Evolutionary conservation across 139 green algal genomes (phyloP), one percentile per base, ranked within the genome.

Genomic region (Micromonas pusilla): DNA sequence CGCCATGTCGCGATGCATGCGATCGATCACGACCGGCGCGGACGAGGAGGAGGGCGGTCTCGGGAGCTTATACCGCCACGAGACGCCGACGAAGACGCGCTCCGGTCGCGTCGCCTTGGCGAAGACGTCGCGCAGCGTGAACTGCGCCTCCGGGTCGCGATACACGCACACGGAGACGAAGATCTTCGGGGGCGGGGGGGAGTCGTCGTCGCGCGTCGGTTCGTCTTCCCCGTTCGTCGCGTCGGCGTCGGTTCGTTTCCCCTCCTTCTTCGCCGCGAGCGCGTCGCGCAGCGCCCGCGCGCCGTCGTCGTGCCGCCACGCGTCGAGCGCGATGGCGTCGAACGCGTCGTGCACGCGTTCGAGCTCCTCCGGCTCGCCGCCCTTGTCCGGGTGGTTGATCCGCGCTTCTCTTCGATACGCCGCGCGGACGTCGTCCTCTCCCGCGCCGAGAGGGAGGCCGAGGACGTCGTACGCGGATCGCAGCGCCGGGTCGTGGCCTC

Each of bases 151-250:
- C 33, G 83, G 81, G 76, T 96, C 90, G 0, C 91, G 73, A 60
- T 91, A 94, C 0, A 85, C 80, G 0, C 84, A 85, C 13, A 95
- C 79, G n/a, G 83, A 89, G 32, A 95, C 89, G 83, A 94, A 93
- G 66, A 95, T 93, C 52, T 34, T 78, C 72, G 28, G 60, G n/a
- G n/a, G n/a, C n/a, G n/a, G n/a, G n/a, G n/a, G n/a, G n/a, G n/a
- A n/a, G n/a, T n/a, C n/a, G n/a, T n/a, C n/a, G n/a, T n/a, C n/a
- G n/a, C n/a, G n/a, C n/a, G n/a, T n/a, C n/a, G n/a, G n/a, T n/a
- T n/a, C n/a, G n/a, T n/a, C n/a, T n/a, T n/a, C n/a, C n/a, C n/a
- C n/a, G 20, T 30, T 78, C 53, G 20, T 25, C 31, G 54, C 62
- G 19, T 32, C 37, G 34, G 31, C 67, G 3, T 53, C 36, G 19